Conservation (phyloP, 768 basidiomycete genomes). For the Infundibulicybe gibba region DNA sequence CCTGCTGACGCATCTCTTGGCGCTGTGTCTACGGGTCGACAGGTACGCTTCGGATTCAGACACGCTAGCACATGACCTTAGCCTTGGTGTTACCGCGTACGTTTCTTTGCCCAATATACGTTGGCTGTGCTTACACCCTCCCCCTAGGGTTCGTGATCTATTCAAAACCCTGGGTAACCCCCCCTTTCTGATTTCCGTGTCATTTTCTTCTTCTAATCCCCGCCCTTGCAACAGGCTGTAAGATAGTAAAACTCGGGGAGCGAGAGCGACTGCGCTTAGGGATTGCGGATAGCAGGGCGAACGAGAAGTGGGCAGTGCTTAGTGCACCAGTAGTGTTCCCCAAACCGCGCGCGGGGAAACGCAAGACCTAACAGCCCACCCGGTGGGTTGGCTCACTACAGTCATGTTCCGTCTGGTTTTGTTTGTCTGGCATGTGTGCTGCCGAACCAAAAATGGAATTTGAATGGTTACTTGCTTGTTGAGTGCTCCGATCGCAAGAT, state of each 20-base stretch:
- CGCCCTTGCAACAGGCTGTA: conserved; percentile 54
- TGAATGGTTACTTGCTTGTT: no score
- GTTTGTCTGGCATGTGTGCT: background rate
- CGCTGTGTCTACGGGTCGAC: conserved; percentile 77
- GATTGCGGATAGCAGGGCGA: conserved; percentile 57
- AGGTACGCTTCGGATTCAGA: conserved; percentile 70
- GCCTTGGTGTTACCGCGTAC: conserved; percentile 61
- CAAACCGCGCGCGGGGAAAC: conserved; percentile 45
- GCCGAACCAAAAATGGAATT: background rate
- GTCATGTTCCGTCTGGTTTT: background rate
- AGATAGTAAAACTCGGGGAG: conserved; percentile 50
- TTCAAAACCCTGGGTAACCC: conserved; percentile 71
- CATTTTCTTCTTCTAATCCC: conserved; percentile 3
- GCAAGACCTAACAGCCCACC: conserved; percentile 7
- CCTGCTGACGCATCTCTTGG: conserved; percentile 76
- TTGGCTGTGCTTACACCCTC: conserved; percentile 1
- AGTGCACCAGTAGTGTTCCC: conserved; percentile 81
- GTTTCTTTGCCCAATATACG: conserved; percentile 19
- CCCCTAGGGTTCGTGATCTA: conserved; percentile 48
- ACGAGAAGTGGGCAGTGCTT: conserved; percentile 70
- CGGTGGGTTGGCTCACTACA: background rate
- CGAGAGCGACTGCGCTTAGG: conserved; percentile 70
- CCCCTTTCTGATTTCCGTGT: background rate
- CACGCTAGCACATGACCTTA: conserved; percentile 70
- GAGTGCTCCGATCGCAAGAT: no score